phyloP scores from a whole-genome alignment of 2,329 filamentous ascomycete genomes.

The Acephala macrosclerotiorum region DNA sequence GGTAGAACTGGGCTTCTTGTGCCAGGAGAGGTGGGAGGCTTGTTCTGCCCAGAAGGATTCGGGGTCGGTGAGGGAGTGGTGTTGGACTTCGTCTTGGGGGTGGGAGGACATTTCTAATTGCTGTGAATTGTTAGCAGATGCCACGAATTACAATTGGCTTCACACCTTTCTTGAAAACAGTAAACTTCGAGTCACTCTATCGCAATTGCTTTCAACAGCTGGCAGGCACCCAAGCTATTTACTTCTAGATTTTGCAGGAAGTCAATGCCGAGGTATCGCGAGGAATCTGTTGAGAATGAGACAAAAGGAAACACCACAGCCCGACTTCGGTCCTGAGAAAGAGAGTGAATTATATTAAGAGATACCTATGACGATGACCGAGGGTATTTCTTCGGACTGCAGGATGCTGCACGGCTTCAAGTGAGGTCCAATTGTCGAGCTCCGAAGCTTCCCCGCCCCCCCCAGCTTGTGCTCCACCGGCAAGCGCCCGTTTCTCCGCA shows the following conservation, averaged over 20 bases:
- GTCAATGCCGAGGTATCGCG: background rate
- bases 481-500: background rate
- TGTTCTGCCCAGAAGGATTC: slow-evolving; percentile 79
- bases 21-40: slow-evolving; percentile 81
- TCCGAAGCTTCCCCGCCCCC: background rate
- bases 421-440: background rate
- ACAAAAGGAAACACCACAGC: slow-evolving; percentile 4
- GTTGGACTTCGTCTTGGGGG: slow-evolving; percentile 44
- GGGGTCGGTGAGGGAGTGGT: slow-evolving; percentile 69
- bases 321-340: background rate
- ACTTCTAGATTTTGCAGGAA: background rate
- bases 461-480: background rate
- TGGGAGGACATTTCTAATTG: slow-evolving; percentile 38
- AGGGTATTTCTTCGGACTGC: background rate
- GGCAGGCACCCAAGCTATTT: background rate
- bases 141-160: background rate
- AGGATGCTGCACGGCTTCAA: background rate
- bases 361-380: background rate
- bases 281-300: background rate
- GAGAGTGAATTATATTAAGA: background rate
- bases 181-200: background rate
- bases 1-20: slow-evolving; percentile 72
- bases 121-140: background rate
- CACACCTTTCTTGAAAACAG: background rate
- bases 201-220: background rate